Evolutionary conservation across 2,329 filamentous ascomycete species (phyloP), one percentile per base, ranked within the genome.

Genomic region (Colletotrichum melonis): DNA sequence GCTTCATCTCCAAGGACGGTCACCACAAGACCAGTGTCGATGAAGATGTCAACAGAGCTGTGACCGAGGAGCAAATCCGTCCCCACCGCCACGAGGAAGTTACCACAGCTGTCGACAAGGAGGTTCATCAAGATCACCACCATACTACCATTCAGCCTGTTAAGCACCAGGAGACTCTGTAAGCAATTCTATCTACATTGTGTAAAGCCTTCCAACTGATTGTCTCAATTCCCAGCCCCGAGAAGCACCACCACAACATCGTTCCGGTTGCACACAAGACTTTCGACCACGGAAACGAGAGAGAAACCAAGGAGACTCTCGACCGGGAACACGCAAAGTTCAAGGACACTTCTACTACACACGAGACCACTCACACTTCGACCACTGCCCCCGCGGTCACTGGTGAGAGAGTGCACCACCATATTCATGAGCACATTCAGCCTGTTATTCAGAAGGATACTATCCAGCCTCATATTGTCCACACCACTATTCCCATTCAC

Each of bases 1-100:
- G 88, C 78, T 92, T 93, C 84, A 87, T 92, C 77, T 84, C 82
- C 79, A 87, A 88, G 77, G 85, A 89, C 69, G 91, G 91, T 70
- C 89, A 93, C 75, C 88, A 93, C 77, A 90, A 92, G 78, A 94
- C 92, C n/a, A 92, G 89, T 16, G 90, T 94, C 4, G 89, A 94
- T 74, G 90, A 94, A 81, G 87, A 87, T 9, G 87, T 93, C 55
- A 87, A 89, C 54, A 88, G 89, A 0, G 88, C 89, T 14, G 87
- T 93, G 3, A 86, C 87, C 5, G 86, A 92, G 22, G 91, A 94
- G 81, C 85, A 86, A 1, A 81, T 93, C 57, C 88, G 85, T 72
- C 89, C 88, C 56, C 87, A 88, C n/a, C 81, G 87, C 54, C 91
- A 93, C 68, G 90, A 94, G 78, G 82, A 91, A n/a, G 77, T 89